These are phyloP conservation scores for Penicillium glabrum DNA, from an alignment of 2,329 filamentous ascomycete genomes.

Conservation along the genomic window DNA sequence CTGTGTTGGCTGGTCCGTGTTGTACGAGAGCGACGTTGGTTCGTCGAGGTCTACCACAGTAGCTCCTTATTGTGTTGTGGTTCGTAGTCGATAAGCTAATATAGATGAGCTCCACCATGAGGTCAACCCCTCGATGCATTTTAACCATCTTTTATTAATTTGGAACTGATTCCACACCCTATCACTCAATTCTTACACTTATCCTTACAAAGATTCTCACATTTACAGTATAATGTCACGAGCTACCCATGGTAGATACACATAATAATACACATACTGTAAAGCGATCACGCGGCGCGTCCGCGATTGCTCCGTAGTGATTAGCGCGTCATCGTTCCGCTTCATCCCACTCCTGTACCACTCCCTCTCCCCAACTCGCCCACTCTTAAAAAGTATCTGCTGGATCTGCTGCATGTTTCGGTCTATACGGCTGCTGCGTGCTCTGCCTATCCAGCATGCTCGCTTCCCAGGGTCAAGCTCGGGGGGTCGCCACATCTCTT, in stretches of 20 bases:
- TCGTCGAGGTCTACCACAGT: neutral
- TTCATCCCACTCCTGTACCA: neutral
- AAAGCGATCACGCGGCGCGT: slow-evolving; percentile 1
- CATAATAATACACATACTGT: neutral
- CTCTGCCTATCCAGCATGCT: slow-evolving; percentile 31
- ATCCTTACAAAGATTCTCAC: too few relatives aligned
- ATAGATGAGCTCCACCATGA: neutral
- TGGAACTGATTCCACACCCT: neutral
- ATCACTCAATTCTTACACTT: neutral
- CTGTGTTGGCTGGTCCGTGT: neutral
- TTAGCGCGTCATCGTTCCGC: slow-evolving; percentile 10
- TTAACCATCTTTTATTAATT: neutral
- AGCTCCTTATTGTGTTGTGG: neutral
- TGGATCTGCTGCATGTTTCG: slow-evolving; percentile 33
- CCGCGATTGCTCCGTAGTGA: neutral
- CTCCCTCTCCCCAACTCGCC: neutral
- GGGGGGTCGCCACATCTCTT: slow-evolving; percentile 28
- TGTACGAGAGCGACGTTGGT: neutral
- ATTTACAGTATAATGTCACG: too few relatives aligned
- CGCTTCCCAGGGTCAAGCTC: slow-evolving; percentile 24
- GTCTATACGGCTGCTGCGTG: slow-evolving; percentile 24
- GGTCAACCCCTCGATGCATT: neutral
- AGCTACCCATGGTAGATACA: too few relatives aligned
- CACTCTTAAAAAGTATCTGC: neutral
- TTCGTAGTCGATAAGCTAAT: neutral